Evolutionary conservation across 208 protist species (phyloP), one percentile per base, ranked within the genome.

Genomic region (Vickermania spadyakhi): DNA sequence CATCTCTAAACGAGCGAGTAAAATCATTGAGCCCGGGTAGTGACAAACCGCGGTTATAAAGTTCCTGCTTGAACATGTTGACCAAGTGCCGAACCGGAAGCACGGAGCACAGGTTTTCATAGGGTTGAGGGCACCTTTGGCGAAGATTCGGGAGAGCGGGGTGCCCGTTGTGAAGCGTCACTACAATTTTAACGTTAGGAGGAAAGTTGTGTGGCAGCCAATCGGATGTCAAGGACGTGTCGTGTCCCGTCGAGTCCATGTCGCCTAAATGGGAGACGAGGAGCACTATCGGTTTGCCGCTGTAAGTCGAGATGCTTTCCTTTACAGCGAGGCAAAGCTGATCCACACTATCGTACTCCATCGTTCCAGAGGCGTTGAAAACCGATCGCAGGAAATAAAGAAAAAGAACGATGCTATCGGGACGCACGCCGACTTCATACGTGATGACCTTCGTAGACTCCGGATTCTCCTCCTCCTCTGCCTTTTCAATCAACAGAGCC

Each of bases 161-260:
- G 58, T 79, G 81, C 23, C 84, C 77, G 2, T 81, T 91, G 57
- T 84, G 69, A 31, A 91, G 41, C 0, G 81, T 79, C 13, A 90
- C 56, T 36, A 90, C 72, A 49, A 91, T 57, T 51, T 68, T 76
- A 1, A 94, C 67, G 31, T 56, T 54, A 13, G 53, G 55, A 1
- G 87, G 79, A 25, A 94, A 72, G 62, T 60, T 81, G 51, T 72
- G 56, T 0, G 87, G 84, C 60, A 94, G 68, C 84, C 87, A 94
- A 52, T 79, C 81, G 23, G 79, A 65, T 27, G 66, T 50, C 14
- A 73, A 52, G n/a, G 56, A 68, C 30, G 60, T 29, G 31, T 73
- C 52, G 52, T 66, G 72, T n/a, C 81, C 84, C 54, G 66, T 79
- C 27, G 62, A 69, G 60, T 94, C 87, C 3, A 88, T 58, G 45